Base-by-base conservation (phyloP, 257 asterid species). In the Agastache rugosa region DNA sequence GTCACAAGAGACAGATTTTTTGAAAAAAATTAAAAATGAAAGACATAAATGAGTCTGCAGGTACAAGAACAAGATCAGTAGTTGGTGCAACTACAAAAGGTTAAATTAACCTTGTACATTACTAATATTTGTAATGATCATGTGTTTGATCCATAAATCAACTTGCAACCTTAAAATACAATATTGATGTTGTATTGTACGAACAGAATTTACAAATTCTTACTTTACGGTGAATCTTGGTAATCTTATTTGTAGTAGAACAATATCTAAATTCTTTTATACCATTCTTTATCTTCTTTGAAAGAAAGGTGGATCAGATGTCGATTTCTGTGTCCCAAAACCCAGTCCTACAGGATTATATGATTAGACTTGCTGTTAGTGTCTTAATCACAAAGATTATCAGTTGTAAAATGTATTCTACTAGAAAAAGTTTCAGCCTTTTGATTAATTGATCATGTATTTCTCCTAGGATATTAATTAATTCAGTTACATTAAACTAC, bases 1-100 rank as follows among this genome's bases (percentile, higher is more conserved):
- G 4, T 7, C 9, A 1, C 50, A 67, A 73, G 74, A 73, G 45
- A 62, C 70, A 53, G 53, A 51, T n/a, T 14, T 54, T 20, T 34
- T 12, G 75, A 37, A 25, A 25, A 60, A 53, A 45, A 59, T 39
- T 60, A 0, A 31, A 37, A 39, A 54, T 17, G 25, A 29, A 64
- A 54, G 4, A 5, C 37, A 29, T 29, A 29, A 55, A 50, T 25
- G 69, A 45, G 83, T 80, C 17, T 59, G 45, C 41, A 6, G 22
- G 50, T 16, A n/a, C n/a, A n/a, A n/a, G n/a, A n/a, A 75, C 64
- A 85, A 83, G 80, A 54, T 64, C 69, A 2, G 80, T 75, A 67
- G 88, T 83, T 80, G 87, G 83, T 84, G 82, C 61, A 79, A 75
- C 81, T 60, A 23, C 70, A 71, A 76, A 53, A 53, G 0, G 23